A percentile compares a stretch with the other conserved stretches of the same genome.
These are phyloP conservation scores for Excoecaria agallocha DNA, from an alignment of 345 rosid species.

Conservation along the genomic window DNA sequence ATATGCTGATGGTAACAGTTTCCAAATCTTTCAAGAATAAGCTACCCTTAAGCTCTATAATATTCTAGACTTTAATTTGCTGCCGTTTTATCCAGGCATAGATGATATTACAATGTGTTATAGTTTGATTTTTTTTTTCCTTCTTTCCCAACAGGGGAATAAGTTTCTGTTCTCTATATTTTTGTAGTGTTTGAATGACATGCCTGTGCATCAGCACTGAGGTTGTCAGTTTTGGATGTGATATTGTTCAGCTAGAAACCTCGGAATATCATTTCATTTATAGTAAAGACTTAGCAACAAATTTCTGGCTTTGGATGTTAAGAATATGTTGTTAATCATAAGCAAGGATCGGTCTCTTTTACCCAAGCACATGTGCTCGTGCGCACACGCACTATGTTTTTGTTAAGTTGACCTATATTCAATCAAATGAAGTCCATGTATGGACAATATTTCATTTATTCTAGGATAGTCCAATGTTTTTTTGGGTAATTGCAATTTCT, in stretches of 20 bases:
- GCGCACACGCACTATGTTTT: background rate
- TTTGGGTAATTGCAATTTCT: background rate
- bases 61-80: background rate
- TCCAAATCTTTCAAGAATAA: background rate
- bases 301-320: background rate
- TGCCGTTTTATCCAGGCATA: background rate
- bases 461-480: background rate
- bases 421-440: background rate
- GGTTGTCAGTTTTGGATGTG: background rate
- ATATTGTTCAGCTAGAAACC: background rate
- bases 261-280: background rate
- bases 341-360: background rate
- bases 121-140: background rate
- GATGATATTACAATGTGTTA: background rate
- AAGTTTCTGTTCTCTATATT: background rate
- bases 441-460: background rate
- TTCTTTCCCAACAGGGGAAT: background rate
- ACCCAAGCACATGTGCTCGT: background rate
- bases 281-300: background rate
- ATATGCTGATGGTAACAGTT: background rate
- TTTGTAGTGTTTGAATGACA: background rate
- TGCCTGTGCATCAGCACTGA: background rate
- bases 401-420: background rate
- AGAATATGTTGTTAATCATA: background rate
- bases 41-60: background rate